A percentile compares a stretch with the other conserved stretches of the same genome.
These are phyloP conservation scores for Solanum hybrid DNA, from an alignment of 305 asterid species.

Conservation along the genomic window DNA sequence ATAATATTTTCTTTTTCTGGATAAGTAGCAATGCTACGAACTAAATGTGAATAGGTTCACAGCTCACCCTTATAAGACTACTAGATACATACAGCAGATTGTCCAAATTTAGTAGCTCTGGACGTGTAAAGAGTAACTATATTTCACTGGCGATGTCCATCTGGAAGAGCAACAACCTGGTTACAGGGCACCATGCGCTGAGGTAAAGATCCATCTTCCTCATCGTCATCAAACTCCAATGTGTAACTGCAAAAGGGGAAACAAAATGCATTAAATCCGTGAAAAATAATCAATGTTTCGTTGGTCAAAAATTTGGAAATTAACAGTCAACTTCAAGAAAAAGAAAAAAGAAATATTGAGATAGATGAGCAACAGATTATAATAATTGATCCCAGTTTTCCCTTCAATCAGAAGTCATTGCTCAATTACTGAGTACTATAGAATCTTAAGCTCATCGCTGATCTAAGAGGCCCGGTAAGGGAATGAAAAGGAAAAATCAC, in stretches of 20 bases:
- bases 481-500: constrained; percentile 13
- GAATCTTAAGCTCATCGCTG: not conserved
- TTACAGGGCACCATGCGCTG: constrained; percentile 76
- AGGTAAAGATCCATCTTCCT: constrained; percentile 89
- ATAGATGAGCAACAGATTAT: not conserved
- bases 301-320: not conserved
- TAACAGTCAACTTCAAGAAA: not conserved
- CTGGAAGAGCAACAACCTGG: constrained; percentile 86
- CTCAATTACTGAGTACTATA: not conserved
- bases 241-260: constrained; percentile 46
- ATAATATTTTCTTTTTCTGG: not conserved
- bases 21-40: not conserved
- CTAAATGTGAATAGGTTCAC: not conserved
- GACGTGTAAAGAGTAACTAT: not conserved
- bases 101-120: not conserved
- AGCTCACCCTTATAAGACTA: not conserved
- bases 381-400: not conserved
- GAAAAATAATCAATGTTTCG: not conserved
- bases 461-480: not conserved
- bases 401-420: not conserved
- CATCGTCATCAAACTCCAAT: constrained; percentile 93
- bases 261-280: not conserved
- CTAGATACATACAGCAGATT: not conserved
- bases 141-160: constrained; percentile 68
- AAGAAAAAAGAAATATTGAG: not conserved